A percentile compares a stretch with the other conserved stretches of the same genome.
These are phyloP conservation scores for Escallonia herrerae DNA, from an alignment of 129 eudicot genomes.

Conservation along the genomic window DNA sequence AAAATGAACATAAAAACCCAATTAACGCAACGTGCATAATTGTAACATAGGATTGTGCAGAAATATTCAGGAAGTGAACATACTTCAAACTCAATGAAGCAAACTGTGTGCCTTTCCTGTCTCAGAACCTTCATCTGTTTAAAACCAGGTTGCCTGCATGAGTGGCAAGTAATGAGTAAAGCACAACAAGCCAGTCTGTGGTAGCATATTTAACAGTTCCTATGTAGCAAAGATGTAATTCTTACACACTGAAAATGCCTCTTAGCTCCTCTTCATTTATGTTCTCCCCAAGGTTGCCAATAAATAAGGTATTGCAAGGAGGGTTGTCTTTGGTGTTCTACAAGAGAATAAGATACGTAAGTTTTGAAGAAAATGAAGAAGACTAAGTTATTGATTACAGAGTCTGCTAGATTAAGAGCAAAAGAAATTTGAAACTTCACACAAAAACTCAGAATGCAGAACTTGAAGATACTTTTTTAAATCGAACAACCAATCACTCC, in stretches of 20 bases:
- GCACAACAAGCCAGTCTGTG: constrained; percentile 9
- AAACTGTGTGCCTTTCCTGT: constrained; percentile 97
- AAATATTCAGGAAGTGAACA: constrained; percentile 8
- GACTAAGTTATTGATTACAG: no score
- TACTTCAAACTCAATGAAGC: constrained; percentile 98
- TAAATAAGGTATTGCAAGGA: constrained; percentile 94
- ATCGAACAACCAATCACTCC: no score
- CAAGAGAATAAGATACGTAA: constrained; percentile 10
- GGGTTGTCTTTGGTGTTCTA: constrained; percentile 96
- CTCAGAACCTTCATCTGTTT: constrained; percentile 93
- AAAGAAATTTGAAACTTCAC: no score
- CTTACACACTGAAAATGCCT: constrained; percentile 87
- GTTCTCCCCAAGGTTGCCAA: constrained; percentile 92
- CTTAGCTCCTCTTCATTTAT: constrained; percentile 90
- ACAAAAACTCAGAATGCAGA: no score
- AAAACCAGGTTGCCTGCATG: constrained; percentile 85
- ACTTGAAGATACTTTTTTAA: no score
- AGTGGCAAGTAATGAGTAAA: neutral
- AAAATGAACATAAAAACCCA: neutral
- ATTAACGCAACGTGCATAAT: no score
- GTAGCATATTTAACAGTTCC: neutral
- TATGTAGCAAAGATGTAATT: constrained; percentile 14
- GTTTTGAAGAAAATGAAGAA: no score
- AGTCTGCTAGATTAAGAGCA: no score
- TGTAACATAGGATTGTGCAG: no score